Evolutionary conservation across 2,329 filamentous ascomycete genomes (phyloP).

Genomic region (Raffaelea albimanens): DNA sequence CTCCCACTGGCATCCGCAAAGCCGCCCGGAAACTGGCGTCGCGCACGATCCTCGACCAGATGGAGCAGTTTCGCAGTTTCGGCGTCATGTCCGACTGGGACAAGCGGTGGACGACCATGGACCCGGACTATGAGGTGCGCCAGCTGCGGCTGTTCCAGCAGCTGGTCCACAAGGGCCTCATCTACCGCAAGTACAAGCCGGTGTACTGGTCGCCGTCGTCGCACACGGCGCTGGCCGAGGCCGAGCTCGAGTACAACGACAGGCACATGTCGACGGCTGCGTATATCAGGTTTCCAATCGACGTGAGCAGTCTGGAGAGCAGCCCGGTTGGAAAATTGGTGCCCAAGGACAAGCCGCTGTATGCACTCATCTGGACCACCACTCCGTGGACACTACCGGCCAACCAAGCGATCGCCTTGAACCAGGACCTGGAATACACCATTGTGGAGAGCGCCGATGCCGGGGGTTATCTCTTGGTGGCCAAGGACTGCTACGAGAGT

Average conservation of each 20-base stretch:
- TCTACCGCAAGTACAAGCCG: slow-evolving; percentile 71
- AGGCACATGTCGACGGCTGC: slow-evolving; percentile 62
- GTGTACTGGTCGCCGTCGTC: slow-evolving; percentile 83
- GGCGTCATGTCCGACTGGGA: slow-evolving; percentile 78
- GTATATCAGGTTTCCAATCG: slow-evolving; percentile 71
- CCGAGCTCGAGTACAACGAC: slow-evolving; percentile 76
- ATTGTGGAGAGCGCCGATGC: slow-evolving; percentile 46
- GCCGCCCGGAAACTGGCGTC: slow-evolving; percentile 57
- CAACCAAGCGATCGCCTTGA: slow-evolving; percentile 80
- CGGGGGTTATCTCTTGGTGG: slow-evolving; percentile 57
- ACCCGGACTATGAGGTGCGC: slow-evolving; percentile 60
- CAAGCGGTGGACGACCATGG: slow-evolving; percentile 69
- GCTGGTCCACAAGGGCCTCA: slow-evolving; percentile 63
- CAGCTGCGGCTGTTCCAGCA: slow-evolving; percentile 68
- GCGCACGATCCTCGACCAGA: slow-evolving; percentile 62
- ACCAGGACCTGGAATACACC: slow-evolving; percentile 63
- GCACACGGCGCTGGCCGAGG: slow-evolving; percentile 69
- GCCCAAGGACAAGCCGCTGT: slow-evolving; percentile 33
- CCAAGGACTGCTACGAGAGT: slow-evolving; percentile 61
- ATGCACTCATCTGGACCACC: slow-evolving; percentile 94
- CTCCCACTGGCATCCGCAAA: slow-evolving; percentile 50
- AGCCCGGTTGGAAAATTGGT: neutral
- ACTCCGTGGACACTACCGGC: slow-evolving; percentile 96
- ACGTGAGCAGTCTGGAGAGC: slow-evolving; percentile 21
- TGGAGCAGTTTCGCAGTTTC: slow-evolving; percentile 62